Percentiles rank a stretch among this genome's conserved stretches.
These are phyloP conservation scores for Apiospora malaysiana DNA, from an alignment of 2,329 filamentous ascomycete species.

Conservation along the genomic window DNA sequence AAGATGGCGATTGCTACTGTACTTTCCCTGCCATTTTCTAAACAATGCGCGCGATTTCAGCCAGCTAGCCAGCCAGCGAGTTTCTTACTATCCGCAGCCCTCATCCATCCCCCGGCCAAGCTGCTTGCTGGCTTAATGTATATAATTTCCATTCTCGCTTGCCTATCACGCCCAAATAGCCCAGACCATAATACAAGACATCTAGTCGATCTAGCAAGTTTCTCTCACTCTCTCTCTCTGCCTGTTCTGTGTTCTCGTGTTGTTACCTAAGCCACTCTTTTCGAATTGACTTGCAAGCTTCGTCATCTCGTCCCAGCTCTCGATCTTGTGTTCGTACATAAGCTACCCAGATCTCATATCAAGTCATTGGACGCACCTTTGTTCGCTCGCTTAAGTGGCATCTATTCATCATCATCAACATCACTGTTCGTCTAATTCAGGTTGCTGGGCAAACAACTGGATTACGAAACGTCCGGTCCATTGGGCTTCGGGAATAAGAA, in stretches of 20 bases:
- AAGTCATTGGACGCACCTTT: background rate
- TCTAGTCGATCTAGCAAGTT: background rate
- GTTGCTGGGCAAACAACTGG: background rate
- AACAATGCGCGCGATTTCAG: background rate
- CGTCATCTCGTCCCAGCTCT: background rate
- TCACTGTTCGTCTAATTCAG: background rate
- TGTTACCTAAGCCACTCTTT: background rate
- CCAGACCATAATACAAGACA: slow-evolving; percentile 9
- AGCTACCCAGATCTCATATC: background rate
- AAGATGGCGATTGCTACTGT: slow-evolving; percentile 9
- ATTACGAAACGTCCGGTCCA: background rate
- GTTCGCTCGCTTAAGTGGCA: background rate
- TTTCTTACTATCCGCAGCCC: background rate
- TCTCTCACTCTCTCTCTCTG: background rate
- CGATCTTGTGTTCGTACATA: background rate
- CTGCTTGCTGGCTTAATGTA: slow-evolving; percentile 20
- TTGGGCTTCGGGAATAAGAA: background rate
- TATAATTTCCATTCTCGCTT: slow-evolving; percentile 21
- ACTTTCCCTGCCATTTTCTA: background rate
- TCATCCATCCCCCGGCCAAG: background rate
- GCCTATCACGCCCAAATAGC: slow-evolving; percentile 4
- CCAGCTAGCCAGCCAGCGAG: slow-evolving; percentile 2
- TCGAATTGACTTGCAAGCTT: background rate
- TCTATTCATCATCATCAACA: background rate
- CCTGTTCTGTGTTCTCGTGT: too few relatives aligned